phyloP scores from a whole-genome alignment of 2,329 filamentous ascomycete species.

The Diaporthe aspalathi region DNA sequence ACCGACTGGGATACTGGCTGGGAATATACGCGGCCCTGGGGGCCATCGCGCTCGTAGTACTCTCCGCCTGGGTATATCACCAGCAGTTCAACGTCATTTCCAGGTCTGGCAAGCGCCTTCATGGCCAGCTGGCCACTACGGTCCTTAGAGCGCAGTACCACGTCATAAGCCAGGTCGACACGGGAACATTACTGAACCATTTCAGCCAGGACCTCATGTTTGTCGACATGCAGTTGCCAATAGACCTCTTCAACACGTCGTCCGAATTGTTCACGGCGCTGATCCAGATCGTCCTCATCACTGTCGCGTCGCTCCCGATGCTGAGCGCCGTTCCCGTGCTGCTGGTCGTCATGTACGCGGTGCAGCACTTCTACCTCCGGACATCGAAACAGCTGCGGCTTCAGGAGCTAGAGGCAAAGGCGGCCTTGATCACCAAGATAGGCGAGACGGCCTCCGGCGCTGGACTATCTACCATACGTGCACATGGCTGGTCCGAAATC shows the following conservation, averaged over 20 bases:
- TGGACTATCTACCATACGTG: conserved; percentile 57
- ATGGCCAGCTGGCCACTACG: conserved; percentile 46
- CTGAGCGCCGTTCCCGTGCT: conserved; percentile 55
- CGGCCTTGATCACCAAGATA: conserved; percentile 58
- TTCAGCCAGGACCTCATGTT: conserved; percentile 46
- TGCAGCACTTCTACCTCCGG: conserved; percentile 58
- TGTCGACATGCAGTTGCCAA: conserved; percentile 42
- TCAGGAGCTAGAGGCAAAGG: conserved; percentile 60
- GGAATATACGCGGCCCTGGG: conserved; percentile 47
- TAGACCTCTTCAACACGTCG: conserved; percentile 40
- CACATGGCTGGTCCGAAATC: conserved; percentile 56
- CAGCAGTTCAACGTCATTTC: conserved; percentile 42
- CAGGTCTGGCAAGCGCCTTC: conserved; percentile 43
- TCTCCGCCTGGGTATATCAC: conserved; percentile 42
- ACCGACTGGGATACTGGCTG: conserved; percentile 42
- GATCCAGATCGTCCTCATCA: conserved; percentile 55
- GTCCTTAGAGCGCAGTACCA: conserved; percentile 49
- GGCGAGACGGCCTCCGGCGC: conserved; percentile 55
- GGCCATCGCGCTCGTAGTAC: conserved; percentile 33
- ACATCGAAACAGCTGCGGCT: conserved; percentile 60
- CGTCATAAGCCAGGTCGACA: conserved; percentile 43
- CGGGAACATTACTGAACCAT: conserved; percentile 44
- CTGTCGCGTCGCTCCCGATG: conserved; percentile 47
- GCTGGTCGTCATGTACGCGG: conserved; percentile 50
- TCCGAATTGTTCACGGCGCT: conserved; percentile 41